These are phyloP conservation scores for Spergularia bocconei DNA, from an alignment of 148 eudicot species.

Conservation along the genomic window DNA sequence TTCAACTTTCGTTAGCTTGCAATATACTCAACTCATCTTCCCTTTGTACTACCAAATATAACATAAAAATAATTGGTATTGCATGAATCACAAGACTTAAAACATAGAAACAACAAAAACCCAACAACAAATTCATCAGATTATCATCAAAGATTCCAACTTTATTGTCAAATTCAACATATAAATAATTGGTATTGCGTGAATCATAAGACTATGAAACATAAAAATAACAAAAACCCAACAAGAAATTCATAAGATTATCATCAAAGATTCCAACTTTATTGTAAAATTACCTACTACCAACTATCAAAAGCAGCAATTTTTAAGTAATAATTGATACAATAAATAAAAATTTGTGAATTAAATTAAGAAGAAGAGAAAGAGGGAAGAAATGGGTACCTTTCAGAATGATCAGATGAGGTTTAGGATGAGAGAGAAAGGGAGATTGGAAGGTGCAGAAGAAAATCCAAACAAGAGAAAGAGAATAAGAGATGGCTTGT, in stretches of 20 bases:
- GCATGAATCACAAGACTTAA: background rate
- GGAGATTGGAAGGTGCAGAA: background rate
- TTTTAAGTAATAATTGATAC: background rate
- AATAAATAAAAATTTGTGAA: background rate
- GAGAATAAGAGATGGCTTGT: background rate
- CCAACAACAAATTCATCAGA: background rate
- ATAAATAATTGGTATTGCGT: background rate
- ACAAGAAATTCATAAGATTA: background rate
- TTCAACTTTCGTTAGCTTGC: too few species aligned
- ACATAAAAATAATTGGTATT: background rate
- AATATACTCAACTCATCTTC: too few species aligned
- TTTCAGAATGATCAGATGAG: constrained; percentile 1
- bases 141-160: background rate
- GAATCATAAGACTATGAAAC: background rate
- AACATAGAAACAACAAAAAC: background rate
- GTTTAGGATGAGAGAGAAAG: constrained; percentile 9
- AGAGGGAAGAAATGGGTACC: constrained; percentile 9
- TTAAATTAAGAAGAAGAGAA: background rate
- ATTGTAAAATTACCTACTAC: background rate
- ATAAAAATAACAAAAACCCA: background rate
- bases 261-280: constrained; percentile 5
- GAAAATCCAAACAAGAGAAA: background rate
- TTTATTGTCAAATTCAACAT: background rate
- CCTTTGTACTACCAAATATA: too few species aligned
- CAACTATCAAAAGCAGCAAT: background rate